Percentiles rank a stretch among this genome's conserved stretches.
These are phyloP conservation scores for Hyaloscypha variabilis DNA, from an alignment of 495 filamentous ascomycete genomes.

Conservation along the genomic window DNA sequence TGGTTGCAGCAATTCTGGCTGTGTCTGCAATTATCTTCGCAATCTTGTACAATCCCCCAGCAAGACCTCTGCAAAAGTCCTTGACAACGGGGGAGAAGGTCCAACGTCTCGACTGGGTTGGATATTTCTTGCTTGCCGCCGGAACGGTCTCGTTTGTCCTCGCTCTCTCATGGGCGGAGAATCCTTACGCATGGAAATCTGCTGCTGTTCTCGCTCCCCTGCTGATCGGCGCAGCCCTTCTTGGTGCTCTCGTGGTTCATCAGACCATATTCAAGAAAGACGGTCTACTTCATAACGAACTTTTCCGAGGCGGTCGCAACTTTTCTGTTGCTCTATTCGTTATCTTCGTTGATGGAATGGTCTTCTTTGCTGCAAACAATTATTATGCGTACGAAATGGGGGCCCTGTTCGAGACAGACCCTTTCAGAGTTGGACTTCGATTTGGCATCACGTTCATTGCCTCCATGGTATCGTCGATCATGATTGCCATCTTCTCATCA, in stretches of 20 bases:
- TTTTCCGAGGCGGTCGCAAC: constrained; percentile 37
- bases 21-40: background rate
- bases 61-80: background rate
- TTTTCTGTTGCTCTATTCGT: constrained; percentile 35
- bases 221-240: constrained; percentile 31
- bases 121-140: constrained; percentile 34
- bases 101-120: constrained; percentile 38
- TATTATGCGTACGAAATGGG: constrained; percentile 40
- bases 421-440: constrained; percentile 30
- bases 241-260: constrained; percentile 29
- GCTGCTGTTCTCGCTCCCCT: constrained; percentile 36
- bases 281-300: constrained; percentile 41
- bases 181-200: constrained; percentile 39
- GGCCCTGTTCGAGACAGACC: constrained; percentile 35
- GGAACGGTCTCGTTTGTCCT: constrained; percentile 38
- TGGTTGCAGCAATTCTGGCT: background rate
- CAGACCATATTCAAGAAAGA: constrained; percentile 36
- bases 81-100: constrained; percentile 31
- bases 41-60: constrained; percentile 3
- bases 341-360: constrained; percentile 37
- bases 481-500: constrained; percentile 34
- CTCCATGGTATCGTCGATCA: constrained; percentile 20
- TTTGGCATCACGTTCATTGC: constrained; percentile 34
- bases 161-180: constrained; percentile 39
- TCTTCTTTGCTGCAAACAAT: constrained; percentile 41